These are phyloP conservation scores for Dacryopinax primogenitus DNA, from an alignment of 768 basidiomycete species.

Conservation along the genomic window DNA sequence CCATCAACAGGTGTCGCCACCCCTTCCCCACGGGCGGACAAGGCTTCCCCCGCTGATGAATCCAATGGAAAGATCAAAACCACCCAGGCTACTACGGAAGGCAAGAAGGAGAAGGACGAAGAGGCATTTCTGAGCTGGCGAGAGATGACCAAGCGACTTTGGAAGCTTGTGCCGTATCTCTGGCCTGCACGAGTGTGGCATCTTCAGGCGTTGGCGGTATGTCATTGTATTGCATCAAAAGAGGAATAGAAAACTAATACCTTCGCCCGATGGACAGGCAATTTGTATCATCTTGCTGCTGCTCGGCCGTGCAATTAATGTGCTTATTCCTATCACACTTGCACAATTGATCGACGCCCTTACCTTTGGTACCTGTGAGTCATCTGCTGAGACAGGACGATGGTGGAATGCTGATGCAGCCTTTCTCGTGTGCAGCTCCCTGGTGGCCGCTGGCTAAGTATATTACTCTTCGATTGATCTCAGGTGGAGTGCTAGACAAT, in stretches of 20 bases:
- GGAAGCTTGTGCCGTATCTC: slow-evolving; percentile 59
- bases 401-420: background rate
- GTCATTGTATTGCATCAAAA: slow-evolving; percentile 19
- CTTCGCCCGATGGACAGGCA: slow-evolving; percentile 29
- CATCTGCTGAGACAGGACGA: background rate
- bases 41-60: slow-evolving; percentile 27
- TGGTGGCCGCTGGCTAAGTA: slow-evolving; percentile 63
- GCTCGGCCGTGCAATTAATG: slow-evolving; percentile 63
- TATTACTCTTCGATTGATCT: slow-evolving; percentile 54
- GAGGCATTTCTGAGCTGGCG: slow-evolving; percentile 44
- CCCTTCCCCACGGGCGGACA: slow-evolving; percentile 23
- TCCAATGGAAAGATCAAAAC: background rate
- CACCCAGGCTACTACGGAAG: background rate
- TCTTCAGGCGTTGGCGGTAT: slow-evolving; percentile 58
- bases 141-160: slow-evolving; percentile 53
- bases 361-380: slow-evolving; percentile 5
- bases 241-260: slow-evolving; percentile 6
- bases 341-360: slow-evolving; percentile 42
- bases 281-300: slow-evolving; percentile 59
- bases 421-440: slow-evolving; percentile 24
- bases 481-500: slow-evolving; percentile 34
- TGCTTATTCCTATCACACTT: slow-evolving; percentile 55
- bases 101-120: slow-evolving; percentile 13
- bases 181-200: slow-evolving; percentile 61
- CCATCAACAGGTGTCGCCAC: slow-evolving; percentile 28